phyloP scores from a whole-genome alignment of 1,284 basidiomycete genomes.

The Cryptococcus wingfieldii region DNA sequence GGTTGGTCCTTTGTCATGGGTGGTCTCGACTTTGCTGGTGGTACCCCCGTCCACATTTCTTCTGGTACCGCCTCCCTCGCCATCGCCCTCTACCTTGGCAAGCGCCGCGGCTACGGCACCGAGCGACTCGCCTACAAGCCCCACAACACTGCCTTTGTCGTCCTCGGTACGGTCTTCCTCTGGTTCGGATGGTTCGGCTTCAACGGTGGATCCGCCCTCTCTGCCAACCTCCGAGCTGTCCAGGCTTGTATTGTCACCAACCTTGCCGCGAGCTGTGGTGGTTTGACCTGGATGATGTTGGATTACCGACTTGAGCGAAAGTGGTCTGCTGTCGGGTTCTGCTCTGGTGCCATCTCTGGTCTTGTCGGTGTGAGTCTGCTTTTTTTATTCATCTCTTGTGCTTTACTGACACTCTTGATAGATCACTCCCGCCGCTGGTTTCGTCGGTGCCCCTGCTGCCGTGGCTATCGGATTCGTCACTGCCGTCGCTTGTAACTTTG shows the following conservation, averaged over 20 bases:
- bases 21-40: slow-evolving; percentile 90
- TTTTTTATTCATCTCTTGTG: no score
- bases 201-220: slow-evolving; percentile 66
- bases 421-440: slow-evolving; percentile 79
- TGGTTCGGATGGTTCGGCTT: slow-evolving; percentile 99
- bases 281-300: slow-evolving; percentile 91
- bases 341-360: slow-evolving; percentile 87
- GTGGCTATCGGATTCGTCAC: slow-evolving; percentile 81
- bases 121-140: slow-evolving; percentile 85
- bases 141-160: slow-evolving; percentile 63
- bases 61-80: slow-evolving; percentile 88
- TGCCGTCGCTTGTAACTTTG: slow-evolving; percentile 84
- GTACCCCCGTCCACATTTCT: slow-evolving; percentile 87
- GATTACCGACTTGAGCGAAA: slow-evolving; percentile 91
- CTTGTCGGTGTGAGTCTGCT: slow-evolving; percentile 60
- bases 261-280: slow-evolving; percentile 76
- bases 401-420: no score
- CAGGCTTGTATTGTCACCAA: slow-evolving; percentile 93
- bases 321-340: slow-evolving; percentile 92
- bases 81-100: slow-evolving; percentile 88
- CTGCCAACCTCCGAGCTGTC: slow-evolving; percentile 80
- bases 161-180: slow-evolving; percentile 87
- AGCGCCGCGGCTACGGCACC: slow-evolving; percentile 83
- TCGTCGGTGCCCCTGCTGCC: slow-evolving; percentile 74
- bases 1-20: slow-evolving; percentile 80